These are phyloP conservation scores for Talaromyces piceae DNA, from an alignment of 2,329 filamentous ascomycete species.

Conservation along the genomic window DNA sequence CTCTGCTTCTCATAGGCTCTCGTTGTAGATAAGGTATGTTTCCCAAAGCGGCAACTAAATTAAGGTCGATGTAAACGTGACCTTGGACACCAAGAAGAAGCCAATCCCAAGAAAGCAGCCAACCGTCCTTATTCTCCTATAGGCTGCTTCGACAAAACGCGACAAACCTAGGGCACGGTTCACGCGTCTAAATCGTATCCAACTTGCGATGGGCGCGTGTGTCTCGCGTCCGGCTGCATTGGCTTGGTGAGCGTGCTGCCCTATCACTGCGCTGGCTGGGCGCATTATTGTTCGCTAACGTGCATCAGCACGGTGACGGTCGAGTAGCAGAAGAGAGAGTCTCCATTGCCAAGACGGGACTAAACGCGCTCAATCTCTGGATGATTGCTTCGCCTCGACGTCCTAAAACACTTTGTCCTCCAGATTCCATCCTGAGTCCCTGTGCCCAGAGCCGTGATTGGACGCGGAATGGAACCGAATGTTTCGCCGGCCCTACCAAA, in stretches of 20 bases:
- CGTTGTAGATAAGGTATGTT: no score
- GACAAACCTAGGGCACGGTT: background rate
- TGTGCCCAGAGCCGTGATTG: background rate
- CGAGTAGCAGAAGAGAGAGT: background rate
- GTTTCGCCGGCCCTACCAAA: background rate
- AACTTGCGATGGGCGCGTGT: background rate
- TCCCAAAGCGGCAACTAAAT: background rate
- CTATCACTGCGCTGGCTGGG: background rate
- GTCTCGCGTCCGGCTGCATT: background rate
- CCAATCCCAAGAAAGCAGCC: background rate
- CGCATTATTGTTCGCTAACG: background rate
- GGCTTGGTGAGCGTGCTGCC: background rate
- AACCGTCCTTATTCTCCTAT: background rate
- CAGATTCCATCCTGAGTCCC: background rate
- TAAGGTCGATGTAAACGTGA: background rate
- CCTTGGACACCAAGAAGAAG: background rate
- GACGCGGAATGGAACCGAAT: background rate
- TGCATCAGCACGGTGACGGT: background rate
- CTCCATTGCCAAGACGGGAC: background rate
- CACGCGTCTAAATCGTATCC: constrained; percentile 16
- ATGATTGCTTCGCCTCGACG: background rate
- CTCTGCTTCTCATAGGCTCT: no score
- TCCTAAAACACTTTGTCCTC: background rate
- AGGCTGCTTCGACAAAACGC: background rate
- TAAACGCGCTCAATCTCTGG: background rate